Base-by-base conservation (phyloP, 495 filamentous ascomycete genomes). In the Platismatia glauca region DNA sequence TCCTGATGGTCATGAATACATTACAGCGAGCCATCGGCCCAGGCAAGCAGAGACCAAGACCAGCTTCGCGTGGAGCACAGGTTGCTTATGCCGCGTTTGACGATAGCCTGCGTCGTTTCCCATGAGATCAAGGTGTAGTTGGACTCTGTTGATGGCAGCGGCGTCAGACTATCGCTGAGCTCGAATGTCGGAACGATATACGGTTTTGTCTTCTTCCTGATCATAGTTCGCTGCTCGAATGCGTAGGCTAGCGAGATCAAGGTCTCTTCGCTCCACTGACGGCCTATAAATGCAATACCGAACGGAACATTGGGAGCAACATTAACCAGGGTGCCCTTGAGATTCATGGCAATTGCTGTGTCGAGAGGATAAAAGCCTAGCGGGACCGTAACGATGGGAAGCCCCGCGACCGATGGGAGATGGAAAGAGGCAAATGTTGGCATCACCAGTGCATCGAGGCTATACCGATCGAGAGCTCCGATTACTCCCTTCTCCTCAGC, bases 201-300 rank as follows among this genome's bases (percentile, higher is more conserved):
- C 44, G 79, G 79, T 66, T 70, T 67, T 16, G 76, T 69, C 46
- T 74, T 69, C 46, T 72, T 66, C 55, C 79, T 66, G 27, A 75
- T 71, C 70, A 71, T 70, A 35, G 79, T 84, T 62, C 74, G 67
- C 69, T 86, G 82, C 75, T 86, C 83, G 68, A 77, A 85, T 34
- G 81, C 82, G 70, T 82, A 84, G 29, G 82, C 82, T 64, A 79
- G 71, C 15, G 77, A 78, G 59, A 86, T 78, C 18, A 85, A 69
- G 35, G 66, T 75, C 59, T 74, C 77, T 68, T 85, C 81, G 31
- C 73, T 76, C 69, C 74, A 86, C 48, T 69, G 74, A 11, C 58
- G 43, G 0, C 80, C 83, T 61, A 81, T 60, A 71, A 86, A 84
- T 22, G 73, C 70, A 34, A 84, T 63, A 6, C 81, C 81, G 61